Conservation (phyloP, 2,329 filamentous ascomycete species). For the Penicillium sp. region DNA sequence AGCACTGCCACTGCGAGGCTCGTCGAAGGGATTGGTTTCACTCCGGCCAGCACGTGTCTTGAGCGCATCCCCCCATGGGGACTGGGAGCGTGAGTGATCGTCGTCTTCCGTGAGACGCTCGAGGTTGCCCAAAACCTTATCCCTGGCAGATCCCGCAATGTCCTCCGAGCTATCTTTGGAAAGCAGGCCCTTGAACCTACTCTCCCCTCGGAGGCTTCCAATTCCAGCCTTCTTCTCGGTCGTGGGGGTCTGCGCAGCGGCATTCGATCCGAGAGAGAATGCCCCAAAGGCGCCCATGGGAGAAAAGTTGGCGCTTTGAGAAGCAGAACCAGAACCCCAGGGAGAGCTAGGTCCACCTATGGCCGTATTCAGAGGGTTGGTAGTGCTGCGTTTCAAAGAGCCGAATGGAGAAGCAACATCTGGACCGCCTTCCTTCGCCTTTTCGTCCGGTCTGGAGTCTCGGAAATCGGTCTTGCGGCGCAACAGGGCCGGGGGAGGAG, state of each 20-base stretch:
- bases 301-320: constrained; percentile 59
- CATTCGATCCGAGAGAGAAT: constrained; percentile 62
- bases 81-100: constrained; percentile 42
- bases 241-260: constrained; percentile 50
- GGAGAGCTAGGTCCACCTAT: constrained; percentile 49
- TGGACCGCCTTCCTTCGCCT: constrained; percentile 44
- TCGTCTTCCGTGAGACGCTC: constrained; percentile 52
- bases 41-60: constrained; percentile 46
- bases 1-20: constrained; percentile 56
- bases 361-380: constrained; percentile 50
- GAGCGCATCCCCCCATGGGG: constrained; percentile 49
- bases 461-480: constrained; percentile 59
- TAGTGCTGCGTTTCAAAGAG: constrained; percentile 53
- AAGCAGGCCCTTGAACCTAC: constrained; percentile 78
- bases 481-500: constrained; percentile 56
- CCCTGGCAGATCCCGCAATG: constrained; percentile 47
- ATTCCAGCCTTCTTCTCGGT: constrained; percentile 67
- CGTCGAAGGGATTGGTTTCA: constrained; percentile 48
- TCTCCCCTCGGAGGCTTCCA: constrained; percentile 66
- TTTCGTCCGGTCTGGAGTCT: constrained; percentile 50
- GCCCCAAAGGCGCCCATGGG: constrained; percentile 84
- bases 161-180: constrained; percentile 71
- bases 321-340: constrained; percentile 56
- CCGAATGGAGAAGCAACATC: constrained; percentile 48
- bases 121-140: constrained; percentile 51